Percentiles rank a stretch among this genome's conserved stretches.
phyloP scores from a whole-genome alignment of 2,329 filamentous ascomycete genomes.

The Aspergillus sojae region DNA sequence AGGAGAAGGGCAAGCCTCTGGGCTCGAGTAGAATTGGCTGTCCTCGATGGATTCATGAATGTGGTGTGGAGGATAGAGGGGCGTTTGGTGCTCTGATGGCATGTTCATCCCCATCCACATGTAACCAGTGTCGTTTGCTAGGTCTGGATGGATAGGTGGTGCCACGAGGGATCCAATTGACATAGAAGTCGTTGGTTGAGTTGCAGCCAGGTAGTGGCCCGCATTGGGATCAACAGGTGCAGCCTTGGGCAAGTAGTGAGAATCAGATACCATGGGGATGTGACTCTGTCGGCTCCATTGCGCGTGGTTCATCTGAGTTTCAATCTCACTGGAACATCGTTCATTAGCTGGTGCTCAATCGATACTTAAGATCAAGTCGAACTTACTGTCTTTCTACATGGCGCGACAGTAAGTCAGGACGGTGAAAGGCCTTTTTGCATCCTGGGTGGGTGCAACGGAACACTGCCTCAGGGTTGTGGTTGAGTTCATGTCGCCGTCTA shows the following conservation, averaged over 20 bases:
- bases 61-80: slow-evolving; percentile 34
- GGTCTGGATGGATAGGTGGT: slow-evolving; percentile 36
- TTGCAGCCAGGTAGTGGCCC: slow-evolving; percentile 27
- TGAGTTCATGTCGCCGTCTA: slow-evolving; percentile 52
- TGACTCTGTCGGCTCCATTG: slow-evolving; percentile 32
- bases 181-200: slow-evolving; percentile 37
- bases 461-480: slow-evolving; percentile 52
- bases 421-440: slow-evolving; percentile 53
- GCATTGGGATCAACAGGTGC: slow-evolving; percentile 26
- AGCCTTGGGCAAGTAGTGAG: slow-evolving; percentile 27
- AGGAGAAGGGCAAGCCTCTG: slow-evolving; percentile 49
- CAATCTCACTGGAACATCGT: slow-evolving; percentile 33
- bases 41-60: slow-evolving; percentile 43
- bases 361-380: not conserved
- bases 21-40: slow-evolving; percentile 46
- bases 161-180: slow-evolving; percentile 40
- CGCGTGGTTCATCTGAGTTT: slow-evolving; percentile 35
- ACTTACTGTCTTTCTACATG: slow-evolving; percentile 56
- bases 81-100: slow-evolving; percentile 32
- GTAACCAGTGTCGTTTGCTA: slow-evolving; percentile 34
- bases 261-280: slow-evolving; percentile 23
- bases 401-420: slow-evolving; percentile 49
- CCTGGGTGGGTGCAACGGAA: slow-evolving; percentile 47
- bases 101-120: slow-evolving; percentile 42
- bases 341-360: not conserved